Evolutionary conservation across 768 basidiomycete species (phyloP).

Genomic region (Tylopilus vinaceipallidus): DNA sequence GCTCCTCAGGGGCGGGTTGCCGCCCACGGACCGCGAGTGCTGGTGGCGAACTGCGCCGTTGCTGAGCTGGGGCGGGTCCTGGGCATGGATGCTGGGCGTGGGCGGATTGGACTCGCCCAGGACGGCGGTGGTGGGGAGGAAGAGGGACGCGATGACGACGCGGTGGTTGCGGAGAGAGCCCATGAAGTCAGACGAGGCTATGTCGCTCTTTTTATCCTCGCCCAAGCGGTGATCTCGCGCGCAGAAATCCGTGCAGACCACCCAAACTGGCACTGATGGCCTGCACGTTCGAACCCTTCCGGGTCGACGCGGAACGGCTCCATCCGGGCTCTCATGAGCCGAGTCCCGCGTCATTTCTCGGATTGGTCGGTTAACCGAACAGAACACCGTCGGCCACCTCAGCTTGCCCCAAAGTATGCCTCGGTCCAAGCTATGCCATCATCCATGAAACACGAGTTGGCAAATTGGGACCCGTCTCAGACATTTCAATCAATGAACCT

Average conservation of each 20-base stretch:
- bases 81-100: slow-evolving; percentile 42
- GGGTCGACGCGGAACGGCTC: slow-evolving; percentile 12
- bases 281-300: slow-evolving; percentile 4
- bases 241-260: not conserved
- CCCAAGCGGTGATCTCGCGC: not conserved
- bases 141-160: slow-evolving; percentile 79
- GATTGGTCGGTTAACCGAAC: too few species aligned
- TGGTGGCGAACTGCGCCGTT: slow-evolving; percentile 19
- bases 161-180: slow-evolving; percentile 71
- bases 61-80: slow-evolving; percentile 12
- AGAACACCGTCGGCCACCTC: too few species aligned
- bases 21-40: slow-evolving; percentile 20
- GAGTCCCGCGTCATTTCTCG: too few species aligned
- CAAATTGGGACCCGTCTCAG: too few species aligned
- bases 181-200: slow-evolving; percentile 37
- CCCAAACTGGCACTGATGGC: not conserved
- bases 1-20: slow-evolving; percentile 48
- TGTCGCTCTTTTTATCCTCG: not conserved
- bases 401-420: too few species aligned
- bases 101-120: slow-evolving; percentile 52
- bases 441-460: too few species aligned
- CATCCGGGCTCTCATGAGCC: not conserved
- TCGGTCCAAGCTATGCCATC: too few species aligned
- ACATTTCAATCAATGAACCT: too few species aligned
- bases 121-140: slow-evolving; percentile 73